Base-by-base conservation (phyloP, 805 yeast species). In the Kodamaea neixiangensis region DNA sequence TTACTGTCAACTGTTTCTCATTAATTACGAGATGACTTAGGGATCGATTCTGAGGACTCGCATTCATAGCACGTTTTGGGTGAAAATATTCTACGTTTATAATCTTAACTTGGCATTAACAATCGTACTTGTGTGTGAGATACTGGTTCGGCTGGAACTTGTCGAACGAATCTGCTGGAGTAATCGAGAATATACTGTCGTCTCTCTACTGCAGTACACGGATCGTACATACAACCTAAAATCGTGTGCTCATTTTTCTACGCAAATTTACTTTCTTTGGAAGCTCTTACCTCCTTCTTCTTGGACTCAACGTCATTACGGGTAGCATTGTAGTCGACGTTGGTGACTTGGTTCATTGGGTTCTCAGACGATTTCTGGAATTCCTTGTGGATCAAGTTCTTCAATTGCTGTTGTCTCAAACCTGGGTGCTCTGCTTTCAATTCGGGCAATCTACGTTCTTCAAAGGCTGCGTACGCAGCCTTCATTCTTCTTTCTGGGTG, bases 401-500 rank as follows among this genome's bases (percentile, higher is more conserved):
- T 89, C 60, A 86, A 71, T 67, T 89, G 96, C 63, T 86, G 88
- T 61, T 84, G 76, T 61, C 96, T 80, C 59, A 89, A 74, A 11
- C 96, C 96, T 3, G 92, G 91, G 59, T 84, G 75, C 67, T 89
- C 96, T 64, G 82, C 77, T 68, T 85, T 83, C 49, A 86, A 51
- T 61, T 86, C 89, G 4, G 94, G 93, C 39, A 86, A 63, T 60
- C 93, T 78, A 50, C 76, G 72, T 54, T 84, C 93, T 60, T 88
- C 89, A 61, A 71, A 89, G 0, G 88, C 89, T 10, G 81, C 76
- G 50, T 75, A 75, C 0, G 96, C 96, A 20, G 93, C 89, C 72
- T 88, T 89, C 69, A 85, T 87, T 63, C 96, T 80, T 69, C 96
- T 81, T 73, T 89, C 96, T 7, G 96, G 96, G 59, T 89, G 96